Evolutionary conservation across 2,329 filamentous ascomycete genomes (phyloP).

Genomic region (Stagonosporopsis rhizophila): DNA sequence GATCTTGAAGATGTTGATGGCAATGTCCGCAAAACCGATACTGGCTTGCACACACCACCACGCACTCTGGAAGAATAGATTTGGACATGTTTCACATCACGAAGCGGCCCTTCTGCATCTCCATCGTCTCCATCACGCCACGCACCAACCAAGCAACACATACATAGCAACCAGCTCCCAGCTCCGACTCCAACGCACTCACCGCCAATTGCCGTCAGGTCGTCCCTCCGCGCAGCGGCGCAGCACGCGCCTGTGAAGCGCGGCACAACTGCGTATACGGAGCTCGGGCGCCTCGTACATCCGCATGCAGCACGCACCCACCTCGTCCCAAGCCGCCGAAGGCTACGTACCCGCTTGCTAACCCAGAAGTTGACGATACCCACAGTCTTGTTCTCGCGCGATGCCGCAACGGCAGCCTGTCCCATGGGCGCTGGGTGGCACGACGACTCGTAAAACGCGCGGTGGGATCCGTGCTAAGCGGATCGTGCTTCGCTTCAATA

Average conservation of each 20-base stretch:
- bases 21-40: conserved; percentile 6
- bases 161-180: conserved; percentile 10
- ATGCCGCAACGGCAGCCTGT: conserved; percentile 4
- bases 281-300: conserved; percentile 15
- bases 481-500: conserved; percentile 20
- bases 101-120: conserved; percentile 16
- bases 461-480: conserved; percentile 1
- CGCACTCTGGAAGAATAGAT: conserved; percentile 1
- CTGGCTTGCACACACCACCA: conserved; percentile 1
- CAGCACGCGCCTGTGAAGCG: conserved; percentile 14
- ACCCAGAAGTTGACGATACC: conserved; percentile 5
- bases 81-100: conserved; percentile 17
- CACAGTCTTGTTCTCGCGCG: conserved; percentile 7
- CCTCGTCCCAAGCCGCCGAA: conserved; percentile 14
- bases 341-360: conserved; percentile 18
- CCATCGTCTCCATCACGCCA: conserved; percentile 17
- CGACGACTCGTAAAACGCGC: conserved; percentile 1
- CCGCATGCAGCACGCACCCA: conserved; percentile 8
- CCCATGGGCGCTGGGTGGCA: background rate
- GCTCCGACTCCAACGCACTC: conserved; percentile 17
- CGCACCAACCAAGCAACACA: conserved; percentile 1
- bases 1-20: conserved; percentile 1
- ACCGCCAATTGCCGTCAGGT: conserved; percentile 14
- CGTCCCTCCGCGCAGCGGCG: conserved; percentile 10
- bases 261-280: conserved; percentile 14